phyloP scores from a whole-genome alignment of 2,329 filamentous ascomycete species.

The Bretziella fagacearum region DNA sequence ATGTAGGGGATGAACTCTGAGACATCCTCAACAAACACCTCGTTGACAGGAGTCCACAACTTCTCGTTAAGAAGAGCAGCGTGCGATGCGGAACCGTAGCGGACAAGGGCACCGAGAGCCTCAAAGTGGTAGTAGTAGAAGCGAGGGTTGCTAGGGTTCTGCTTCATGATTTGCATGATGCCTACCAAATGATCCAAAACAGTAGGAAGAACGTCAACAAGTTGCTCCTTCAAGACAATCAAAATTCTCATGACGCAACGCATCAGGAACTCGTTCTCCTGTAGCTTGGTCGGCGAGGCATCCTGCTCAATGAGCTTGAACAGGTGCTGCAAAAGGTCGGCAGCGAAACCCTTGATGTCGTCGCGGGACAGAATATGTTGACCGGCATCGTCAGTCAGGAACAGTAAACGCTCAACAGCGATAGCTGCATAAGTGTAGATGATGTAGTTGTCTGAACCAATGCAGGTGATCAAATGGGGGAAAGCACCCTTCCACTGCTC shows the following conservation, averaged over 20 bases:
- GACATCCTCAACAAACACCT: constrained; percentile 65
- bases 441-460: constrained; percentile 81
- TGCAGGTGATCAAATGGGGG: constrained; percentile 74
- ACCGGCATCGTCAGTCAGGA: constrained; percentile 58
- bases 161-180: constrained; percentile 81
- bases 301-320: constrained; percentile 85
- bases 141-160: constrained; percentile 89
- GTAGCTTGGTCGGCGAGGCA: constrained; percentile 71
- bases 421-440: constrained; percentile 97
- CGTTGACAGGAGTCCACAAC: constrained; percentile 69
- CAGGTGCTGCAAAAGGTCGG: constrained; percentile 73
- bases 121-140: constrained; percentile 99
- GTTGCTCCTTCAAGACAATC: constrained; percentile 77
- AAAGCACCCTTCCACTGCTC: constrained; percentile 85
- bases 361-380: constrained; percentile 63
- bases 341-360: constrained; percentile 65
- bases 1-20: constrained; percentile 93
- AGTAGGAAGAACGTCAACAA: constrained; percentile 54
- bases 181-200: constrained; percentile 71
- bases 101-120: constrained; percentile 72
- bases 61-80: constrained; percentile 60
- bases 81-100: constrained; percentile 46
- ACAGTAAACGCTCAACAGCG: constrained; percentile 83
- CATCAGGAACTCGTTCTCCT: constrained; percentile 98
- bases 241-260: constrained; percentile 95